Evolutionary conservation across 306 rosid genomes (phyloP).

Genomic region (Fragaria ananassa): DNA sequence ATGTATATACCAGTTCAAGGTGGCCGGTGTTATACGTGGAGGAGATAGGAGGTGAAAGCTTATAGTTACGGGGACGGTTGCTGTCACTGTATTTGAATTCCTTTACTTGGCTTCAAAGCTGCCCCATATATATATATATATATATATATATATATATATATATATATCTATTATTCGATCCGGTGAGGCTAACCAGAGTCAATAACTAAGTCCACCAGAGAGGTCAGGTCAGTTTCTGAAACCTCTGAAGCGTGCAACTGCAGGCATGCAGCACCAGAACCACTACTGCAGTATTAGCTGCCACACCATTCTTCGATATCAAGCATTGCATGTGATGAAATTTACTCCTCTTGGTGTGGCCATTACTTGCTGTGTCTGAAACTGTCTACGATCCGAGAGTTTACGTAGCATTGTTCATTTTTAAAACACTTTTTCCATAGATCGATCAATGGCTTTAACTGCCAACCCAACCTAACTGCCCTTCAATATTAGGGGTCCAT

Average conservation of each 20-base stretch:
- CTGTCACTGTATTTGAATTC: background rate
- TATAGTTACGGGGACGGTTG: conserved; percentile 24
- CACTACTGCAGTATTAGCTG: background rate
- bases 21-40: conserved; percentile 12
- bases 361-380: background rate
- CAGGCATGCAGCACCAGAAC: background rate
- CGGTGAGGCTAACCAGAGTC: background rate
- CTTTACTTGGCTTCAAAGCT: conserved; percentile 63
- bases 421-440: background rate
- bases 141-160: too few species aligned
- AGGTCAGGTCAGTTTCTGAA: background rate
- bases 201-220: conserved; percentile 1
- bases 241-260: conserved; percentile 6
- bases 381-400: background rate
- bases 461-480: background rate
- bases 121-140: conserved; percentile 6
- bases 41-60: conserved; percentile 12
- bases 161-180: background rate
- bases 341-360: background rate
- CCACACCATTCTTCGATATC: background rate
- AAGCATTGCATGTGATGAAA: background rate
- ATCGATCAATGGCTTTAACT: background rate
- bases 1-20: background rate
- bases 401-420: background rate
- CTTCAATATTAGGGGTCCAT: background rate